Conservation (phyloP, 116 monocot genomes). For the Phalaenopsis hybrid region DNA sequence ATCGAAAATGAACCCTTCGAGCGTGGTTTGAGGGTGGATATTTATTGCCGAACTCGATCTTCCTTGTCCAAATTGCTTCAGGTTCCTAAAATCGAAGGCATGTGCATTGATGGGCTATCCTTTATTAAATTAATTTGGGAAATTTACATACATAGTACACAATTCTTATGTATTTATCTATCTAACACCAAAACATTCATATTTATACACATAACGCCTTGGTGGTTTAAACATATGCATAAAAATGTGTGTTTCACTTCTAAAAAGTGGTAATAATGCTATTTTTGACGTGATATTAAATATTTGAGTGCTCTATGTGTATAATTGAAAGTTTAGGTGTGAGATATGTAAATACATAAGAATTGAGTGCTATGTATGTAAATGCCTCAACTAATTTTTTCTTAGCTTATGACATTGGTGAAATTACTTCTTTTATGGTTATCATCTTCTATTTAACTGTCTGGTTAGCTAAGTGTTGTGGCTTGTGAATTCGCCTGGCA, state of each 20-base stretch:
- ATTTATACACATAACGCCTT: too few species aligned
- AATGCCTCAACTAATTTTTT: background rate
- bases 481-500: background rate
- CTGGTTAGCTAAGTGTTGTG: background rate
- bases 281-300: too few species aligned
- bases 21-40: constrained; percentile 57
- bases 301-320: too few species aligned
- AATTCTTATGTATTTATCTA: too few species aligned
- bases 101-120: background rate
- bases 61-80: constrained; percentile 66
- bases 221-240: too few species aligned
- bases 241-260: too few species aligned
- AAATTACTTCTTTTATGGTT: background rate
- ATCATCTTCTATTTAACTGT: background rate
- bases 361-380: too few species aligned
- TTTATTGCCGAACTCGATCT: constrained; percentile 43
- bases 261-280: too few species aligned
- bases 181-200: too few species aligned
- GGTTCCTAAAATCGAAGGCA: constrained; percentile 78
- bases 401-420: background rate
- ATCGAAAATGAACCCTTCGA: constrained; percentile 97
- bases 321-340: too few species aligned
- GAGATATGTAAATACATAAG: too few species aligned
- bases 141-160: too few species aligned
- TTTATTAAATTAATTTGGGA: background rate